phyloP scores from a whole-genome alignment of 495 filamentous ascomycete genomes.

The Neurospora sp. region DNA sequence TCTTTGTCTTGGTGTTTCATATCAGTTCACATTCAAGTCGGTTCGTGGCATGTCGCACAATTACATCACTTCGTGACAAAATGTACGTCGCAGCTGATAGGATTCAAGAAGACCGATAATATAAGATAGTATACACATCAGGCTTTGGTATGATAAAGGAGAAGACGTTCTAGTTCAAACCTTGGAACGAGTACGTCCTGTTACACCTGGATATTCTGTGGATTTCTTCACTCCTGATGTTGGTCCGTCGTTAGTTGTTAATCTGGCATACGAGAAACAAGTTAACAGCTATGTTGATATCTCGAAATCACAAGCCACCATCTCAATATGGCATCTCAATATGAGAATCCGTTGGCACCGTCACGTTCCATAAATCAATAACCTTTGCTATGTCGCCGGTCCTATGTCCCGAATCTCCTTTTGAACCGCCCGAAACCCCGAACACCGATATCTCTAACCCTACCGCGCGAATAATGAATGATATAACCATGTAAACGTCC shows the following conservation, averaged over 20 bases:
- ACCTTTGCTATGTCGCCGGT: background rate
- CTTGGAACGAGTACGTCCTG: background rate
- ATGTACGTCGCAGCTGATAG: background rate
- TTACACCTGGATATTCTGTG: background rate
- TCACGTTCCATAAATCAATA: background rate
- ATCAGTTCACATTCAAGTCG: background rate
- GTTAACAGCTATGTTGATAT: background rate
- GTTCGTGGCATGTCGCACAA: background rate
- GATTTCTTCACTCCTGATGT: background rate
- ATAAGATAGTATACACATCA: background rate
- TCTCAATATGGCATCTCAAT: background rate
- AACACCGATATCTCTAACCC: background rate
- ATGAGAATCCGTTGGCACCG: background rate
- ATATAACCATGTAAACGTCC: background rate
- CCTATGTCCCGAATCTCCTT: background rate
- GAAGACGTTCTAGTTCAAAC: background rate
- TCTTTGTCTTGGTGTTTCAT: background rate
- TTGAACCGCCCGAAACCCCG: background rate
- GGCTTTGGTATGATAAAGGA: background rate
- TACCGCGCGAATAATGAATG: background rate
- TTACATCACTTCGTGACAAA: background rate
- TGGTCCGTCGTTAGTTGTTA: background rate
- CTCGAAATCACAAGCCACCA: background rate
- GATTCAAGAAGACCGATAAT: background rate
- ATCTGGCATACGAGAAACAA: background rate